Conservation (phyloP, 805 yeast species). For the Teunomyces funiuensis region DNA sequence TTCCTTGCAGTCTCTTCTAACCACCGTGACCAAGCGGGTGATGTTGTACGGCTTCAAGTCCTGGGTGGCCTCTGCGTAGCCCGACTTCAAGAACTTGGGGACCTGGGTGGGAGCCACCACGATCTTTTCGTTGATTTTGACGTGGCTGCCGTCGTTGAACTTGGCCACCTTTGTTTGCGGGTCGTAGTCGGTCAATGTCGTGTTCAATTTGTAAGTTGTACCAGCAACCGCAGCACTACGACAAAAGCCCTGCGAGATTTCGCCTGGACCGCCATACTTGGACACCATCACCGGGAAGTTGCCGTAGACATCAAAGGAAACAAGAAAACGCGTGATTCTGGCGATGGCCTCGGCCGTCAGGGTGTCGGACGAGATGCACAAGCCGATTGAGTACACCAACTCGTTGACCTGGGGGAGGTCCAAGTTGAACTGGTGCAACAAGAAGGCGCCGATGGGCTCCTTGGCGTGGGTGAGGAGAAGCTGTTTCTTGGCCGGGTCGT, state of each 20-base stretch:
- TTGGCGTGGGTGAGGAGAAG: constrained; percentile 57
- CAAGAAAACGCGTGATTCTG: constrained; percentile 78
- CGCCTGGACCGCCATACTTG: constrained; percentile 96
- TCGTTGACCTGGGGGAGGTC: constrained; percentile 77
- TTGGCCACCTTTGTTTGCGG: constrained; percentile 63
- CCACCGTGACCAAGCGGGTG: constrained; percentile 78
- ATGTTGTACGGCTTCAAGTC: constrained; percentile 50
- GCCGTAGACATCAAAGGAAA: constrained; percentile 89
- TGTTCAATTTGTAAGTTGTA: constrained; percentile 83
- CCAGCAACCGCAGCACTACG: constrained; percentile 98
- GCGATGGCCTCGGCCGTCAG: constrained; percentile 73
- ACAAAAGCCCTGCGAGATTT: constrained; percentile 93
- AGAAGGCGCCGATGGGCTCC: constrained; percentile 57
- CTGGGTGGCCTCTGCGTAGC: constrained; percentile 43
- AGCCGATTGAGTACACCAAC: constrained; percentile 81
- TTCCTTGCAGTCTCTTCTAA: constrained; percentile 81
- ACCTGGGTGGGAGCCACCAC: constrained; percentile 71
- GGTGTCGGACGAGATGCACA: constrained; percentile 60
- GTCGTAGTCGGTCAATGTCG: constrained; percentile 65
- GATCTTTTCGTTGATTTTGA: constrained; percentile 76
- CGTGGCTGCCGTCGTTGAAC: constrained; percentile 72
- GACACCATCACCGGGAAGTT: constrained; percentile 89
- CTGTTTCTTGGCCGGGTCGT: constrained; percentile 60
- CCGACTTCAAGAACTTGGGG: constrained; percentile 42
- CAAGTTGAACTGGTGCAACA: constrained; percentile 65